Percentiles rank a stretch among this genome's conserved stretches.
Conservation (phyloP, 257 asterid species). For the Sherardia arvensis region DNA sequence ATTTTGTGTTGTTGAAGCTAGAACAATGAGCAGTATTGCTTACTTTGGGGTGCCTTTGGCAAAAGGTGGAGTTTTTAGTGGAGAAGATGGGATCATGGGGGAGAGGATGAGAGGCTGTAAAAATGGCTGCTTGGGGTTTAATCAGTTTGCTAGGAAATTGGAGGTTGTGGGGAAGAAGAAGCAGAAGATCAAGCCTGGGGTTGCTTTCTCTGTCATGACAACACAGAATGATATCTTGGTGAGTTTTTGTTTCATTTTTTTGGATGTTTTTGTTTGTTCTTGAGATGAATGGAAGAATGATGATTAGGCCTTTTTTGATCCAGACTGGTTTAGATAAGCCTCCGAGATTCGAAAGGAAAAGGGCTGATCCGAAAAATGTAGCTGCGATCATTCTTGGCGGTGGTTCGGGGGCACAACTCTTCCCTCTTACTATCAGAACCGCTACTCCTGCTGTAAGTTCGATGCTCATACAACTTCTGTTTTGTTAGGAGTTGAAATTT, state of each 20-base stretch:
- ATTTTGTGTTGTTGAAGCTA: slow-evolving; percentile 17
- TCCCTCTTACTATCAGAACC: slow-evolving; percentile 83
- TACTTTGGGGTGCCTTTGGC: slow-evolving; percentile 42
- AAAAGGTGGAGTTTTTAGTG: slow-evolving; percentile 26
- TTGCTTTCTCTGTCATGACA: slow-evolving; percentile 71
- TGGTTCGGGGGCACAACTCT: slow-evolving; percentile 78
- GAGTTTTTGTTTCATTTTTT: slow-evolving; percentile 2
- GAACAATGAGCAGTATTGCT: slow-evolving; percentile 47
- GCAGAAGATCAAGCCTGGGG: slow-evolving; percentile 44
- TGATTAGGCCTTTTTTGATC: slow-evolving; percentile 9
- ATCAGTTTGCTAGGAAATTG: slow-evolving; percentile 33
- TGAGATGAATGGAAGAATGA: neutral
- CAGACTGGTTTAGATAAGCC: slow-evolving; percentile 41
- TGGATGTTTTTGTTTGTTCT: neutral
- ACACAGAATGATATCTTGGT: slow-evolving; percentile 64
- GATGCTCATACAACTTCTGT: neutral
- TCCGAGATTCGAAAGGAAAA: slow-evolving; percentile 46
- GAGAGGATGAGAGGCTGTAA: slow-evolving; percentile 46
- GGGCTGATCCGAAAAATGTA: slow-evolving; percentile 78
- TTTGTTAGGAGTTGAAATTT: too few relatives aligned
- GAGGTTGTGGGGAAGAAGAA: slow-evolving; percentile 31
- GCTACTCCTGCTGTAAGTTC: slow-evolving; percentile 94
- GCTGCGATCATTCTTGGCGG: slow-evolving; percentile 96
- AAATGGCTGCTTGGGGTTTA: slow-evolving; percentile 18
- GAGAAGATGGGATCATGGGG: slow-evolving; percentile 54